Conservation (phyloP, 139 green algal species). For the Chlorella sp. region DNA sequence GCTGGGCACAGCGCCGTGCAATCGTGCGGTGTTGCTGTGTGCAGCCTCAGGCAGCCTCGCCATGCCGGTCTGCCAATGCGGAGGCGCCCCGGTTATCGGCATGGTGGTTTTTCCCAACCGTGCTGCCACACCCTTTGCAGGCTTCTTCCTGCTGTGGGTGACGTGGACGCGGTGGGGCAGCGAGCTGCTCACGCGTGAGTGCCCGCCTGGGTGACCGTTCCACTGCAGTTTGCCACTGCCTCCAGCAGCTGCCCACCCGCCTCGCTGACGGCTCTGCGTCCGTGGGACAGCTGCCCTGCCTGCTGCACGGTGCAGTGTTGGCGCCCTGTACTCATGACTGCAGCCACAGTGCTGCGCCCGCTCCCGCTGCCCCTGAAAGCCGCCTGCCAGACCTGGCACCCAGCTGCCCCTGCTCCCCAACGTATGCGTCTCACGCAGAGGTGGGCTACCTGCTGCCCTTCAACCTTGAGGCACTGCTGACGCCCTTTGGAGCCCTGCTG, state of each 20-base stretch:
- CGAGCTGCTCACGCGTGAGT: conserved; percentile 14
- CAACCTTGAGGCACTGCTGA: conserved; percentile 2
- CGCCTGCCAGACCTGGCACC: background rate
- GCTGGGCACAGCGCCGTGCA: too few relatives aligned
- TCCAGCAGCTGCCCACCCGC: too few relatives aligned
- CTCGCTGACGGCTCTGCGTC: too few relatives aligned
- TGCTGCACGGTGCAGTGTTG: background rate
- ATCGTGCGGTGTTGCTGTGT: too few relatives aligned
- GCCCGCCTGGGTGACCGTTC: background rate
- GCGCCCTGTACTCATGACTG: too few relatives aligned
- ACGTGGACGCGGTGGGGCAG: conserved; percentile 4
- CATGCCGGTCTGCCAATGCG: too few relatives aligned
- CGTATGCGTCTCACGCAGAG: background rate
- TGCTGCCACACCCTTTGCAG: conserved; percentile 1
- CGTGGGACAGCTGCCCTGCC: background rate
- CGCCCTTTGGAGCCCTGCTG: background rate
- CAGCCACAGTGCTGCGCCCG: too few relatives aligned
- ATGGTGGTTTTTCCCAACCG: background rate
- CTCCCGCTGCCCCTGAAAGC: background rate
- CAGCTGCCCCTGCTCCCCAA: background rate
- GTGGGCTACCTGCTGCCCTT: conserved; percentile 18
- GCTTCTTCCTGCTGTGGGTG: conserved; percentile 22
- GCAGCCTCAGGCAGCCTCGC: too few relatives aligned
- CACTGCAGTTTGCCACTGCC: too few relatives aligned
- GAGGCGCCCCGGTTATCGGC: too few relatives aligned